A percentile compares a stretch with the other conserved stretches of the same genome.
phyloP scores from a whole-genome alignment of 164 flowering plant species.

The Nymphaea colorata region DNA sequence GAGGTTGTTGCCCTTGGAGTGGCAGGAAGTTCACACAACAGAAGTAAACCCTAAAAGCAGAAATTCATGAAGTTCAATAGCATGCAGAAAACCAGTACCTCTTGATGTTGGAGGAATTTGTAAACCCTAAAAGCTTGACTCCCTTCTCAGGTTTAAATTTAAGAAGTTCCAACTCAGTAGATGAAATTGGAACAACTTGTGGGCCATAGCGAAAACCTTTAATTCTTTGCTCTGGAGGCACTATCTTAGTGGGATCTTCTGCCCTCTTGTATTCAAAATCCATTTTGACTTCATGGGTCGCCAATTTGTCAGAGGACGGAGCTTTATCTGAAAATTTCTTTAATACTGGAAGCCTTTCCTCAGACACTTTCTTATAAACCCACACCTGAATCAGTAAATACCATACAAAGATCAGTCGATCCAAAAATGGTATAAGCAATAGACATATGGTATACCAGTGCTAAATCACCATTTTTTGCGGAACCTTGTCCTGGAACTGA shows the following conservation, averaged over 20 bases:
- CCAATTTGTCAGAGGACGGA: conserved; percentile 66
- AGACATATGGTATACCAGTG: too few relatives aligned
- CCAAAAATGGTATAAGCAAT: too few relatives aligned
- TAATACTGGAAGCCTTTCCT: conserved; percentile 83
- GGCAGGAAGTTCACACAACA: too few relatives aligned
- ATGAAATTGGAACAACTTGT: conserved; percentile 86
- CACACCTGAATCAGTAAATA: conserved; percentile 44
- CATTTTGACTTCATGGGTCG: conserved; percentile 86
- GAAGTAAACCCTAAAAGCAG: too few relatives aligned
- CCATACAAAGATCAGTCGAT: too few relatives aligned
- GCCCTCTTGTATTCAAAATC: conserved; percentile 74
- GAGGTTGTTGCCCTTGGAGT: too few relatives aligned
- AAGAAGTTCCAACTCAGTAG: conserved; percentile 76
- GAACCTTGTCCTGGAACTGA: too few relatives aligned
- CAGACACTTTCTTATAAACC: conserved; percentile 92
- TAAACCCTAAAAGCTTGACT: conserved; percentile 90
- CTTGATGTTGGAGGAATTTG: conserved; percentile 70
- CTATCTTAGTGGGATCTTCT: conserved; percentile 46
- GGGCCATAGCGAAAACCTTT: conserved; percentile 95
- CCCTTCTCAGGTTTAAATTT: conserved; percentile 91
- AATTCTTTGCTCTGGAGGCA: conserved; percentile 95
- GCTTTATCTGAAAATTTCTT: conserved; percentile 92
- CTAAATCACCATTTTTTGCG: too few relatives aligned
- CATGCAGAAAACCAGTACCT: conserved; percentile 27
- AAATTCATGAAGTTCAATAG: too few relatives aligned